These are phyloP conservation scores for Metrosideros polymorpha DNA, from an alignment of 441 rosid genomes.

Conservation along the genomic window DNA sequence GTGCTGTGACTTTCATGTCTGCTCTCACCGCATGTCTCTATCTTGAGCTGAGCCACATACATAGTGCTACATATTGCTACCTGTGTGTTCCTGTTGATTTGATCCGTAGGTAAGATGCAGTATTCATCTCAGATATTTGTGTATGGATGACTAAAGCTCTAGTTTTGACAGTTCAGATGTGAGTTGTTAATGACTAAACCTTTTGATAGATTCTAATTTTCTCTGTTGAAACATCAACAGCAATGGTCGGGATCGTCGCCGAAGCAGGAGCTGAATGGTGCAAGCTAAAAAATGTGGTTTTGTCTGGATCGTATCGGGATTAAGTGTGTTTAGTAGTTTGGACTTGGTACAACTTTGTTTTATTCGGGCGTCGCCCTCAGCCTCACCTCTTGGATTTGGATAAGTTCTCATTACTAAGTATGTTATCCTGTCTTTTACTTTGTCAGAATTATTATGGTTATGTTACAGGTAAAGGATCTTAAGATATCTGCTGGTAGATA, in stretches of 20 bases:
- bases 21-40: background rate
- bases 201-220: conserved; percentile 1
- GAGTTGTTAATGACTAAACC: background rate
- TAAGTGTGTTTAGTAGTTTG: conserved; percentile 52
- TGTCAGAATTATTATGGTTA: conserved; percentile 1
- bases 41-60: background rate
- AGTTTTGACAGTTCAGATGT: background rate
- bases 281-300: conserved; percentile 6
- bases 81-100: background rate
- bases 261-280: conserved; percentile 78
- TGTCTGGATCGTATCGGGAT: conserved; percentile 22
- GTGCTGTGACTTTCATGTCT: background rate
- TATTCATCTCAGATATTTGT: background rate
- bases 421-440: conserved; percentile 21
- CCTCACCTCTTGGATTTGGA: conserved; percentile 52
- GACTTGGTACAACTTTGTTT: conserved; percentile 53
- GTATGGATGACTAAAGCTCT: background rate
- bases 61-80: background rate
- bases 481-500: conserved; percentile 20
- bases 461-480: conserved; percentile 7
- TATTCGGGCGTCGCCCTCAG: conserved; percentile 49
- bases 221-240: conserved; percentile 20
- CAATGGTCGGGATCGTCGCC: conserved; percentile 73
- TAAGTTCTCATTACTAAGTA: conserved; percentile 47
- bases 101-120: background rate